Percentiles rank a stretch among this genome's conserved stretches.
Conservation (phyloP, 768 basidiomycete genomes). For the Pulveroboletus sp. region DNA sequence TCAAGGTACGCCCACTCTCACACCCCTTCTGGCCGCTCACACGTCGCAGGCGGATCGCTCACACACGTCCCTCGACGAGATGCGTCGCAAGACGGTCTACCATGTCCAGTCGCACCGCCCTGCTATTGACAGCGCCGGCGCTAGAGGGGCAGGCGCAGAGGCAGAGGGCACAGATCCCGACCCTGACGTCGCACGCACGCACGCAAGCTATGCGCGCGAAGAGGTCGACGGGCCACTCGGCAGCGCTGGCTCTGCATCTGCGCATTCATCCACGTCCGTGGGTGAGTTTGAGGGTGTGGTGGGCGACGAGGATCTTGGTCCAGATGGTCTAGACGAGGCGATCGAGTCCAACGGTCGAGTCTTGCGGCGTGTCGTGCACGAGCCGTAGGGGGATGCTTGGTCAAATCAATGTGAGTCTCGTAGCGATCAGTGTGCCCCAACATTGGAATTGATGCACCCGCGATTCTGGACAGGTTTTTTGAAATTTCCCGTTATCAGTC, state of each 20-base stretch:
- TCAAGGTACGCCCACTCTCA: slow-evolving; percentile 45
- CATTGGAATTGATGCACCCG: too few species aligned
- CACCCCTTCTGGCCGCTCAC: too few species aligned
- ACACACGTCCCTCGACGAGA: slow-evolving; percentile 12
- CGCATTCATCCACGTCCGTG: too few species aligned
- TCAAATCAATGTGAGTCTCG: slow-evolving; percentile 17
- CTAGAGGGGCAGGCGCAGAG: background rate
- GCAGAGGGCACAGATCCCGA: too few species aligned
- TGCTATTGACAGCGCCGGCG: background rate
- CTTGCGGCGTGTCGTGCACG: slow-evolving; percentile 15
- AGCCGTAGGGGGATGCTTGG: background rate
- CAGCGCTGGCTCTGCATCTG: slow-evolving; percentile 16
- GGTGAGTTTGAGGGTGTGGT: slow-evolving; percentile 31
- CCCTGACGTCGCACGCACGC: slow-evolving; percentile 18
- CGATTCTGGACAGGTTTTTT: slow-evolving; percentile 6
- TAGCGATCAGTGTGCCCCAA: too few species aligned
- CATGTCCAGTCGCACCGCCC: slow-evolving; percentile 5
- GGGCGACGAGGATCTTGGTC: slow-evolving; percentile 28
- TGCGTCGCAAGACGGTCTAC: slow-evolving; percentile 24
- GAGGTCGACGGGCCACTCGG: slow-evolving; percentile 29
- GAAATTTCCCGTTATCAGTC: slow-evolving; percentile 3
- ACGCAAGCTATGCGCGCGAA: slow-evolving; percentile 27
- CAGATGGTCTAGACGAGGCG: slow-evolving; percentile 12
- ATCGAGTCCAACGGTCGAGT: slow-evolving; percentile 25
- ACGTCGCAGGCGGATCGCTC: slow-evolving; percentile 25